Base-by-base conservation (phyloP, 2,329 filamentous ascomycete genomes). In the Penicillium sp. region DNA sequence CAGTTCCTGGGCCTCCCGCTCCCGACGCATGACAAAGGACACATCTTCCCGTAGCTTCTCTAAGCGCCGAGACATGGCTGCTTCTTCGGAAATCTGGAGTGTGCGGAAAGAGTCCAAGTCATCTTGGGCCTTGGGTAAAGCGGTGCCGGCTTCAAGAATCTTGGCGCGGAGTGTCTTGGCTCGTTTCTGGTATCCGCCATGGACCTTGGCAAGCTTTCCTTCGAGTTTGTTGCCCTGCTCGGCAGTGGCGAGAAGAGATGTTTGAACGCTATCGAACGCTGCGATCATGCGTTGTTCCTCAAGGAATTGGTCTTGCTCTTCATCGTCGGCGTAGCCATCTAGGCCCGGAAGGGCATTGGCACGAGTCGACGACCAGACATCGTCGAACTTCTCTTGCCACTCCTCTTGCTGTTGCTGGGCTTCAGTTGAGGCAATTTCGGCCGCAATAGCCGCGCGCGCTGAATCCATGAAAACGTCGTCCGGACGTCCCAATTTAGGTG, bases 101-200 rank as follows among this genome's bases (percentile, higher is more conserved):
- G 88, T 89, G 64, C 84, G 84, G 75, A 93, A 92, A 1, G 87
- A 86, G 65, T 89, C 84, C 0, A 96, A 80, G 1, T 91, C 90
- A 53, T 86, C 79, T 48, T 78, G 85, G 3, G 90, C 89, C 76
- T 90, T 90, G 56, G 88, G 85, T 14, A 97, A 80, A 2, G 89
- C 89, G 21, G 86, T 84, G 26, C 86, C 85, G 1, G 91, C 90
- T 63, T 92, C 90, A 19, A 77, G 75, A 60, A 96, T 90, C 78
- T 96, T 98, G 58, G 87, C 84, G 22, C 86, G 85, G 26, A 99
- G 82, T 65, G 86, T 87, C 74, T 92, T 92, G 33, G 91, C 87
- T 31, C 95, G 89, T 65, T 92, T 87, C 72, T 93, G 88, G 76
- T 99, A 99, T 14, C 95, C 95, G 24, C 93, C 93, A 2, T 96